Conservation (phyloP, 1,139 yeast species). For the Yamadazyma triangularis region DNA sequence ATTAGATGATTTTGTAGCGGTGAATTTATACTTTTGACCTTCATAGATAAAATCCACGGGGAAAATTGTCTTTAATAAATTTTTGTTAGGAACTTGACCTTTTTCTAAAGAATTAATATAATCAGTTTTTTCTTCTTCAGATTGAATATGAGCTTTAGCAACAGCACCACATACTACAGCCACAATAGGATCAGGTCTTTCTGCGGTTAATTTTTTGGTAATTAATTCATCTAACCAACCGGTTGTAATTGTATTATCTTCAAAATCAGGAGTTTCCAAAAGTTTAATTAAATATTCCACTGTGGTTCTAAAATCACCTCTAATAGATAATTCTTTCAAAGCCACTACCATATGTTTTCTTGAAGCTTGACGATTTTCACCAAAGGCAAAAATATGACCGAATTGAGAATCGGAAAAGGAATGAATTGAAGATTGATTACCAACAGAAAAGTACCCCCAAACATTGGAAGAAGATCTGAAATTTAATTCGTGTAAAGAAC, state of each 20-base stretch:
- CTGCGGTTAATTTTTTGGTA: conserved; percentile 88
- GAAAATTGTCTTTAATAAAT: conserved; percentile 75
- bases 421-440: conserved; percentile 94
- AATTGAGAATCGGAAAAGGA: conserved; percentile 97
- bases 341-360: conserved; percentile 99
- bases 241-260: conserved; percentile 92
- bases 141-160: conserved; percentile 81
- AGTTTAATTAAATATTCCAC: conserved; percentile 94
- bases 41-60: conserved; percentile 95
- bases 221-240: conserved; percentile 98
- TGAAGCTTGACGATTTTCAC: conserved; percentile 96
- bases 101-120: conserved; percentile 75
- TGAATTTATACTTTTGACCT: conserved; percentile 87
- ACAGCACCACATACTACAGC: conserved; percentile 98
- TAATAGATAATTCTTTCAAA: conserved; percentile 86
- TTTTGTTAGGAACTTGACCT: conserved; percentile 91
- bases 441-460: conserved; percentile 98
- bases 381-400: conserved; percentile 98
- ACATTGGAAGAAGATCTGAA: conserved; percentile 96
- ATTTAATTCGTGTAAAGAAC: conserved; percentile 91
- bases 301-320: conserved; percentile 98
- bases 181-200: conserved; percentile 85
- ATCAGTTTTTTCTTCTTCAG: conserved; percentile 66
- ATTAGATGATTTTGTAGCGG: conserved; percentile 86
- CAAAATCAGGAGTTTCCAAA: conserved; percentile 94